Evolutionary conservation across 108 stramenopile genomes (phyloP), one percentile per base, ranked within the genome.

Genomic region (Chaetoceros tenuissimus): DNA sequence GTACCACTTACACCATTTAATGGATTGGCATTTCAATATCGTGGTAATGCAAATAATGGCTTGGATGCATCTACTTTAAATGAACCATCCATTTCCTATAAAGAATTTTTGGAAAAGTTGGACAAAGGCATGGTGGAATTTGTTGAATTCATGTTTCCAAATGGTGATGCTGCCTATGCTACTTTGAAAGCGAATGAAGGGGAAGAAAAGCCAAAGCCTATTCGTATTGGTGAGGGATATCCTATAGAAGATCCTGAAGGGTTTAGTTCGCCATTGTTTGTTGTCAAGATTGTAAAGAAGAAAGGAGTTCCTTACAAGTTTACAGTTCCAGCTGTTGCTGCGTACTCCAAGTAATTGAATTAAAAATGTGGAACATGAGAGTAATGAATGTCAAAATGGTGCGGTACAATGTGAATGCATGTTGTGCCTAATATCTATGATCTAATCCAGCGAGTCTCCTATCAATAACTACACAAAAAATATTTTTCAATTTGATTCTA

Each of bases 201-300:
- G 16, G 59, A 50, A 16, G 60, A 21, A 3, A 45, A 46, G n/a
- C 30, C 44, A 8, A 34, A 43, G 31, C 73, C 73, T 8, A 82
- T 88, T 23, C 81, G 87, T 20, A 82, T 85, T 48, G 87, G 86
- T 8, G 78, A 87, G 48, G 86, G 85, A 19, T 89, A 80, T 59
- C 87, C 87, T 10, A 60, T 80, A 20, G 84, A 89, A 58, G 73
- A 85, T 56, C 80, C 70, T 2, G 78, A 77, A 29, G 82, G 87
- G 31, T 89, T 74, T 70, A 69, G 67, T 28, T 73, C 71, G 54
- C 87, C 87, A 40, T 70, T 79, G 19, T 89, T 85, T 67, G 80
- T 73, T 18, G 59, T 89, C 8, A 77, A 78, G 30, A 67, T 80
- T 17, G 77, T 85, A 25, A 69, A 80, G 53, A 83, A 83, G 54